A percentile compares a stretch with the other conserved stretches of the same genome.
phyloP scores from a whole-genome alignment of 192 early-diverging fungal genomes.

The Coemansia sp. region DNA sequence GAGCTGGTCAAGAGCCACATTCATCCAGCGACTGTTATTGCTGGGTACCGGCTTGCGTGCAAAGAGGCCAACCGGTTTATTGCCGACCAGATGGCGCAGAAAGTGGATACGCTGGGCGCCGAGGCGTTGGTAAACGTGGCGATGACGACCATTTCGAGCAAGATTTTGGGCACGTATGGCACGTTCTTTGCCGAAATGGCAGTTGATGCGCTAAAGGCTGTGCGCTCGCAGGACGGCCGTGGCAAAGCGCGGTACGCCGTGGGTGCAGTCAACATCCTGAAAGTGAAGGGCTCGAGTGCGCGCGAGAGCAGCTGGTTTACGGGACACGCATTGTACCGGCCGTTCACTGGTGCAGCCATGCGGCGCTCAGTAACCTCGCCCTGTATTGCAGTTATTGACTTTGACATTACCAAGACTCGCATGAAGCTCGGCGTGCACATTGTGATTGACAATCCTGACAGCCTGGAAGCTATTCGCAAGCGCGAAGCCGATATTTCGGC shows the following conservation, averaged over 20 bases:
- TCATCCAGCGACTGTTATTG: conserved; percentile 98
- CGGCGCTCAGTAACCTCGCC: conserved; percentile 82
- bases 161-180: conserved; percentile 97
- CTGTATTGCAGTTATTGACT: conserved; percentile 96
- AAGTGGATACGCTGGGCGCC: conserved; percentile 89
- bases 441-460: conserved; percentile 96
- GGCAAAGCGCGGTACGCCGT: conserved; percentile 93
- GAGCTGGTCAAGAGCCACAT: conserved; percentile 99
- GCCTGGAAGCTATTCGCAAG: conserved; percentile 92
- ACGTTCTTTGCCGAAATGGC: conserved; percentile 96
- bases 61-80: conserved; percentile 99
- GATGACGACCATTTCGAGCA: conserved; percentile 96
- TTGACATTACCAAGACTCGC: conserved; percentile 97
- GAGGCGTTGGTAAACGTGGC: conserved; percentile 95
- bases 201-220: conserved; percentile 89
- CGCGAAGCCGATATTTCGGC: conserved; percentile 96
- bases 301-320: conserved; percentile 84
- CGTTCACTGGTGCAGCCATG: conserved; percentile 95
- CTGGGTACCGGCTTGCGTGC: conserved; percentile 93
- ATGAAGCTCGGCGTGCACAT: conserved; percentile 99
- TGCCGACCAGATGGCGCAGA: conserved; percentile 92
- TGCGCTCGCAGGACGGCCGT: conserved; percentile 80
- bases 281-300: conserved; percentile 93
- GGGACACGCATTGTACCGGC: conserved; percentile 98
- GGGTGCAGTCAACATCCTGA: conserved; percentile 95